Conservation (phyloP, 176 grass and related monocot genomes). For the Bromus sterilis region DNA sequence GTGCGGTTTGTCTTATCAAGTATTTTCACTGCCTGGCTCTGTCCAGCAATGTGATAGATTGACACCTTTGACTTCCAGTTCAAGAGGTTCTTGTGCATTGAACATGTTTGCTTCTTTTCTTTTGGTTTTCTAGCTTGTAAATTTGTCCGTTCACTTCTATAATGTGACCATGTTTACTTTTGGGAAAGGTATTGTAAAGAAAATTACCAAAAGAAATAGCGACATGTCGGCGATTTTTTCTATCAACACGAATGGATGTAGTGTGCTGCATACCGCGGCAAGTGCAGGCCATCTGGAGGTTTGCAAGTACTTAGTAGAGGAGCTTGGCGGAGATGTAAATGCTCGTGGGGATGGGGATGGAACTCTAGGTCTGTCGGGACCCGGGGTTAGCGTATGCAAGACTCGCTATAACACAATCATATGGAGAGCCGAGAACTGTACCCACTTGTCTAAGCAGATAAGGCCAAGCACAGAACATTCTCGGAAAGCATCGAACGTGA, state of each 20-base stretch:
- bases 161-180: neutral
- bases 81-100: neutral
- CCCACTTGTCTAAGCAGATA: too few relatives aligned
- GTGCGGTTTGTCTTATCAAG: neutral
- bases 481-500: too few relatives aligned
- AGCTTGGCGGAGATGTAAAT: constrained; percentile 17
- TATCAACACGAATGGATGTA: neutral
- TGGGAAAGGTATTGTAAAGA: neutral
- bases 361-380: neutral
- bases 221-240: neutral
- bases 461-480: too few relatives aligned
- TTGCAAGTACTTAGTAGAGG: constrained; percentile 32
- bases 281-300: constrained; percentile 11
- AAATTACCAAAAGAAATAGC: neutral
- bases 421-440: too few relatives aligned
- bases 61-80: neutral
- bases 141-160: neutral
- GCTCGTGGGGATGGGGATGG: neutral
- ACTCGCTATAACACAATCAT: too few relatives aligned
- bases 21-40: neutral
- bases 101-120: neutral
- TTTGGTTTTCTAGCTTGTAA: neutral
- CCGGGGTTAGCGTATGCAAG: too few relatives aligned
- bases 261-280: neutral
- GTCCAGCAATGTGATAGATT: neutral